Base-by-base conservation (phyloP, 768 basidiomycete genomes). In the Mycena filopes region DNA sequence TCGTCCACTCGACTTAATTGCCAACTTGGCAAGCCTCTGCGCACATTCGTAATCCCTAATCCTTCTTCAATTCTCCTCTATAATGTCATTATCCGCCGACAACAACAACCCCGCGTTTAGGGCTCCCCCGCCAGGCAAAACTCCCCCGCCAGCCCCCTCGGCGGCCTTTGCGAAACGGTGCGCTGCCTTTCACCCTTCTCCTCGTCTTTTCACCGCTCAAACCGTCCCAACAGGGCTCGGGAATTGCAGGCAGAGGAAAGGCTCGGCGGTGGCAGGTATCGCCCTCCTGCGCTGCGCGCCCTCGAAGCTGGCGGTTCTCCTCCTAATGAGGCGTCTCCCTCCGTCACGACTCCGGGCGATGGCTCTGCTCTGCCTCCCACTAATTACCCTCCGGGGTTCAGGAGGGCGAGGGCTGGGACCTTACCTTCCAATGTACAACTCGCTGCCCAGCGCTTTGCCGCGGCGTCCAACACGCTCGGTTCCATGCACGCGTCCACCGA, bases 371-470 rank as follows among this genome's bases (percentile, higher is more conserved):
- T 90, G 74, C 87, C 92, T 71, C 84, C 90, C 68, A 88, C 89
- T 76, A 92, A 88, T 80, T 93, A 88, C 77, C 92, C 93, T 65
- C 84, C 92, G 59, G 93, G 94, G 66, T 97, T 95, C 77, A 89
- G 94, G 81, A 89, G 96, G 84, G 94, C 95, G 74, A 90, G 96
- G 89, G 97, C 96, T 70, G 97, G 96, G 62, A 98, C 96, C 84
- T 87, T 98, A 74, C 96, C 96, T 80, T 97, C 96, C 71, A 96
- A 96, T 77, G 91, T 97, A 56, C 91, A 92, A 74, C 89, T 95
- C 71, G 92, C 91, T 63, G 90, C 94, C 55, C 92, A 94, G 77
- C 87, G 90, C 62, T 94, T 88, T 78, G 90, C 89, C 29, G 89
- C 90, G 33, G 84, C 89, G 62, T 85, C 89, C 26, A 85, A 78